A percentile compares a stretch with the other conserved stretches of the same genome.
phyloP scores from a whole-genome alignment of 768 basidiomycete species.

The Boletus reticulatus region DNA sequence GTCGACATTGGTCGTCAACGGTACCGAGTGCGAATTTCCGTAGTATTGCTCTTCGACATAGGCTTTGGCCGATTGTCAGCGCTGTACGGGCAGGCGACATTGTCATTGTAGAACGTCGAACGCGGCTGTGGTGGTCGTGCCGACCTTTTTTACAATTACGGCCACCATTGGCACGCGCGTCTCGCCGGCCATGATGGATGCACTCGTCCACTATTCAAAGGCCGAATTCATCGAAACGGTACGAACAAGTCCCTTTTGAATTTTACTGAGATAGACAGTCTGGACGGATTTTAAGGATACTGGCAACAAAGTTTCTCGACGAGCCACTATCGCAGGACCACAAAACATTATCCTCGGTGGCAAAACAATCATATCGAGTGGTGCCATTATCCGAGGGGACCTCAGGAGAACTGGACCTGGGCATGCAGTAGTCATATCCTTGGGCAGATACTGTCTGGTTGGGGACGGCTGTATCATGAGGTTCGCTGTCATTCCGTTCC shows the following conservation, averaged over 20 bases:
- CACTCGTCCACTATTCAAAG: conserved; percentile 75
- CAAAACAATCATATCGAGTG: conserved; percentile 91
- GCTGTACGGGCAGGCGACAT: conserved; percentile 10
- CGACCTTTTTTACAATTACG: not conserved
- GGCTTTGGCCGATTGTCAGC: conserved; percentile 5
- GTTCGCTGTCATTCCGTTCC: conserved; percentile 37
- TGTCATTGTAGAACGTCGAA: not conserved
- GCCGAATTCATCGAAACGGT: conserved; percentile 90
- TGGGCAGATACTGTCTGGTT: conserved; percentile 91
- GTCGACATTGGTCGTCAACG: conserved; percentile 2
- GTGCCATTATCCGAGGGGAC: conserved; percentile 92
- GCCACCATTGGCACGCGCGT: conserved; percentile 14
- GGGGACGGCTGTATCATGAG: conserved; percentile 90
- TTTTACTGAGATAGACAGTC: not conserved
- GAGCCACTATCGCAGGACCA: conserved; percentile 88
- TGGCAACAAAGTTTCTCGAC: conserved; percentile 92
- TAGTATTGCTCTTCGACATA: conserved; percentile 15
- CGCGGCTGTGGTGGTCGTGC: not conserved
- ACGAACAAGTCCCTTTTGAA: conserved; percentile 15
- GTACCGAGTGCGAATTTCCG: conserved; percentile 3
- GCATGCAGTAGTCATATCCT: conserved; percentile 89
- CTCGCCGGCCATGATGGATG: conserved; percentile 49
- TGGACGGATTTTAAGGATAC: conserved; percentile 61
- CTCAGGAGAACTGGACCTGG: conserved; percentile 85
- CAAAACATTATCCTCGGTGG: conserved; percentile 97